These are phyloP conservation scores for Trichosporon faecale DNA, from an alignment of 1,284 basidiomycete species.

Conservation along the genomic window DNA sequence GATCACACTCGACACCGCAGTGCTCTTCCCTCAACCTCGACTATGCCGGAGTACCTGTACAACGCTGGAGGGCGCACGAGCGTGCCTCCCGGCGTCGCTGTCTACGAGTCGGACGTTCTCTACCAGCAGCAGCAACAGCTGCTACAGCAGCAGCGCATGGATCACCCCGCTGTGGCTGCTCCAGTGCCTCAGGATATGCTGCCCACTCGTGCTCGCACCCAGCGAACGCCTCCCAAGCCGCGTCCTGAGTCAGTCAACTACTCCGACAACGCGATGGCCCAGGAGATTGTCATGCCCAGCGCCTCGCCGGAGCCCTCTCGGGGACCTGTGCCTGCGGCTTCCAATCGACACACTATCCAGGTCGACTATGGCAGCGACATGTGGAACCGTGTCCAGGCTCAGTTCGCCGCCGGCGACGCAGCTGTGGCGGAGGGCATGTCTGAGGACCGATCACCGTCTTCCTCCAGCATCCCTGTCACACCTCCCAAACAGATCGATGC, in stretches of 20 bases:
- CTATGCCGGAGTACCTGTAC: constrained; percentile 46
- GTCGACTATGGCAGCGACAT: constrained; percentile 69
- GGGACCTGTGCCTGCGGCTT: background rate
- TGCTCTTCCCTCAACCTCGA: constrained; percentile 49
- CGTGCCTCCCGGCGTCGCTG: background rate
- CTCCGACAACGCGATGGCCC: background rate
- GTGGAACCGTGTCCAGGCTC: constrained; percentile 24
- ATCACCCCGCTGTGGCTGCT: background rate
- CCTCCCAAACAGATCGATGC: constrained; percentile 1
- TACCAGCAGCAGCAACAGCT: background rate
- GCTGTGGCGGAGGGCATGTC: background rate
- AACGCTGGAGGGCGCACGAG: constrained; percentile 26
- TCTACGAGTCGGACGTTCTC: background rate
- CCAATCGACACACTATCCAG: constrained; percentile 79
- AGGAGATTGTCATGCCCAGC: background rate
- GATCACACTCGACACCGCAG: constrained; percentile 47
- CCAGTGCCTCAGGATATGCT: background rate
- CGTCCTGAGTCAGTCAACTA: constrained; percentile 5
- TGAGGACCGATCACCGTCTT: background rate
- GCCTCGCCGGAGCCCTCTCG: background rate
- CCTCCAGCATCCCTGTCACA: background rate
- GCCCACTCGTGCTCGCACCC: background rate
- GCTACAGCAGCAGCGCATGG: constrained; percentile 1
- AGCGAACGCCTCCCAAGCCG: background rate
- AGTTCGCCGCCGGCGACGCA: background rate